Evolutionary conservation across 1,139 yeast genomes (phyloP), one percentile per base, ranked within the genome.

Genomic region (Yamadazyma oceani): DNA sequence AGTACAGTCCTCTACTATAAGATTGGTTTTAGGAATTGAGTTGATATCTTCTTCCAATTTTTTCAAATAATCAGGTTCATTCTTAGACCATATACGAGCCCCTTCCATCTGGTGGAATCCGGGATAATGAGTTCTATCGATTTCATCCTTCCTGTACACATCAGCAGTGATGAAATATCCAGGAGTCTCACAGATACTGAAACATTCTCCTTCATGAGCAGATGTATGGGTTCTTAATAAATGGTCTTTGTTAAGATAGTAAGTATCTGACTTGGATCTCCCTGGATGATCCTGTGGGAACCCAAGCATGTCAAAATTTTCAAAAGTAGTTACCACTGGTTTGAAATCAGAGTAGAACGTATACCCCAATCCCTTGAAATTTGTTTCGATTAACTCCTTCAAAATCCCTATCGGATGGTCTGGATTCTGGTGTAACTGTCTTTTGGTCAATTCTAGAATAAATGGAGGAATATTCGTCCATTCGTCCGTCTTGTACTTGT

Each of bases 61-160:
- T 34, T 68, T 62, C 11, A 67, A 70, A n/a, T 73, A 55, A 25
- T 71, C 64, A 0, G 60, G 56, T 3, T 58, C 59, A 26, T 65
- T 59, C 35, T 82, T 67, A 9, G 78, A 68, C 97, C 97, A 94
- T 6, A 84, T 62, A 43, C 95, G 69, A 1, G 96, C 97, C 35
- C 98, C 98, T 62, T 92, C 99, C 88, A 92, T 80, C 62, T 92
- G 99, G 57, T 92, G 97, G 64, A 92, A 94, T 1, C 87, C 97
- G 2, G 98, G 97, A 57, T 92, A 92, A 60, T 92, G 99, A 0
- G 97, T 89, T 49, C 89, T 74, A 59, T 92, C 99, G 43, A 92
- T 86, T 53, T 92, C 96, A 60, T 92, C 99, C 52, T 95, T 77
- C 52, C 99, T 76, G 58, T 90, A 92, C 6, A 92, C 98, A 60